Conservation (phyloP, 176 grass and related monocot species). For the Oryza coarctata region DNA sequence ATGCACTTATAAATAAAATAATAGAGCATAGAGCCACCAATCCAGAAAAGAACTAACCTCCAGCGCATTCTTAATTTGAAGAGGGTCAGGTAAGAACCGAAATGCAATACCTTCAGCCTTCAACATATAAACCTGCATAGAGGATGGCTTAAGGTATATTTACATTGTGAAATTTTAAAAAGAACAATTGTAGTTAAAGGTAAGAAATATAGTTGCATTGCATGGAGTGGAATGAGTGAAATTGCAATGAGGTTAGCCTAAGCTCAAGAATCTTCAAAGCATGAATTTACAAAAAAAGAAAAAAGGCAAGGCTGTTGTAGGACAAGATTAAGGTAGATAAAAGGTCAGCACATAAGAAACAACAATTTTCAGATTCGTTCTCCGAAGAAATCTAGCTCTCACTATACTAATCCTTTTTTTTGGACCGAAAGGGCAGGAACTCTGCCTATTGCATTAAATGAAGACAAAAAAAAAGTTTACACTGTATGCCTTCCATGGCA, state of each 20-base stretch:
- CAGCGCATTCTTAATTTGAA: conserved; percentile 95
- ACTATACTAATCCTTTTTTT: background rate
- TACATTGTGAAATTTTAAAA: conserved; percentile 5
- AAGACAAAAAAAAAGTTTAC: too few relatives aligned
- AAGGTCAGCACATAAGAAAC: too few relatives aligned
- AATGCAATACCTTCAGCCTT: conserved; percentile 98
- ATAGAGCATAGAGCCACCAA: conserved; percentile 22
- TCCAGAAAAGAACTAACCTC: conserved; percentile 48
- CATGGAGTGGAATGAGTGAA: background rate
- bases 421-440: too few relatives aligned
- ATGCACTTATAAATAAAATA: conserved; percentile 19
- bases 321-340: background rate
- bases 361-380: too few relatives aligned
- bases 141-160: conserved; percentile 1
- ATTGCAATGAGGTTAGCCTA: background rate
- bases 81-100: conserved; percentile 87
- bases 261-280: background rate
- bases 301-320: background rate
- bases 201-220: background rate
- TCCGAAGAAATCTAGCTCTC: background rate
- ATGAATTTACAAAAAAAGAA: background rate
- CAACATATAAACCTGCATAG: conserved; percentile 86
- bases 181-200: background rate
- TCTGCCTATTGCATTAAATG: too few relatives aligned
- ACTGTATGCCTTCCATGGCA: too few relatives aligned